A percentile compares a stretch with the other conserved stretches of the same genome.
These are phyloP conservation scores for Paecilomyces dactylethromorphus DNA, from an alignment of 2,329 filamentous ascomycete genomes.

Conservation along the genomic window DNA sequence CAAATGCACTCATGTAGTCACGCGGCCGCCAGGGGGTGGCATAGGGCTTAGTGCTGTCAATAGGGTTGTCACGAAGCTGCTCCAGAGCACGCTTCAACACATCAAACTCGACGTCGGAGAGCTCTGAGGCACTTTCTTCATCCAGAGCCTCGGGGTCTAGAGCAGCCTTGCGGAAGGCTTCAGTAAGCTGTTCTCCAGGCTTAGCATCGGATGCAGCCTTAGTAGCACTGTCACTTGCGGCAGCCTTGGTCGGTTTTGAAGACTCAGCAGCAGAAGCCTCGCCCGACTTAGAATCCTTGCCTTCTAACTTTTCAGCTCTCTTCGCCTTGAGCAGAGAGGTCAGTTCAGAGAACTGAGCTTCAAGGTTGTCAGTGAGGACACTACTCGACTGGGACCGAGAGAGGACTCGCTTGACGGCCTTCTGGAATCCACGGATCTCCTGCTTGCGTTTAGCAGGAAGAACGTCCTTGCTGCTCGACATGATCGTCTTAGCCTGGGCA, in stretches of 20 bases:
- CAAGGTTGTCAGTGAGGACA: constrained; percentile 41
- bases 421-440: constrained; percentile 65
- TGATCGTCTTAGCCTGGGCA: constrained; percentile 53
- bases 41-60: constrained; percentile 75
- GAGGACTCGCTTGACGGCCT: constrained; percentile 58
- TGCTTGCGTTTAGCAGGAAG: constrained; percentile 68
- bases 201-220: constrained; percentile 10
- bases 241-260: constrained; percentile 4
- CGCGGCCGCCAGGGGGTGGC: constrained; percentile 84
- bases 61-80: constrained; percentile 65
- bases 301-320: constrained; percentile 17
- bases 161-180: constrained; percentile 25
- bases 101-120: constrained; percentile 43
- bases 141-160: constrained; percentile 28
- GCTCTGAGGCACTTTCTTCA: constrained; percentile 33
- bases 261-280: neutral
- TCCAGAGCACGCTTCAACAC: constrained; percentile 52
- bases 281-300: constrained; percentile 9
- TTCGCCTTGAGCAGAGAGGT: constrained; percentile 43
- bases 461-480: constrained; percentile 45
- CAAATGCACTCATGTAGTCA: constrained; percentile 83
- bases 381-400: constrained; percentile 44
- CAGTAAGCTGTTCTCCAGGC: constrained; percentile 22
- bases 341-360: constrained; percentile 50
- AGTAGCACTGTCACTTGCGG: constrained; percentile 8